These are phyloP conservation scores for Kodamaea sp. DNA, from an alignment of 1,139 yeast species.

Conservation along the genomic window DNA sequence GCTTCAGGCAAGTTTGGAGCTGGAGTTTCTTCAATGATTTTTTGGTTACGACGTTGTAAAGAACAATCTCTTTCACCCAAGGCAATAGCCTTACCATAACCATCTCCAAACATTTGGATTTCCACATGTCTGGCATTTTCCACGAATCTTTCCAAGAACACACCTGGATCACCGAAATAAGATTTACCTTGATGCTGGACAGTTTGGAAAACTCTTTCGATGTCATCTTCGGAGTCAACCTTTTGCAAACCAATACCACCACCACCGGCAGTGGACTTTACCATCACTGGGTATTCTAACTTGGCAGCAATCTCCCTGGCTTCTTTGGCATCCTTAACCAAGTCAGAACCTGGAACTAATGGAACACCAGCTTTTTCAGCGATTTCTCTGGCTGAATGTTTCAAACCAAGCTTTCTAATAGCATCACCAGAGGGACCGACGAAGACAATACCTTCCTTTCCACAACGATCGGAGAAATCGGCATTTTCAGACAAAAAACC, in stretches of 20 bases:
- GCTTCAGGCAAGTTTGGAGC: constrained; percentile 88
- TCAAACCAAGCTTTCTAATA: constrained; percentile 84
- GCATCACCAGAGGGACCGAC: constrained; percentile 96
- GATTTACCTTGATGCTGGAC: constrained; percentile 93
- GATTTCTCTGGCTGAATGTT: constrained; percentile 94
- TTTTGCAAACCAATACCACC: constrained; percentile 98
- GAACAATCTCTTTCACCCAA: constrained; percentile 98
- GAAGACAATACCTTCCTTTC: constrained; percentile 77
- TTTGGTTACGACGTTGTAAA: constrained; percentile 94
- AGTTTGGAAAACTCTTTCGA: constrained; percentile 80
- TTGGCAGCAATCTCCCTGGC: constrained; percentile 76
- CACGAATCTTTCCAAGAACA: constrained; percentile 88
- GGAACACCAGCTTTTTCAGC: constrained; percentile 91
- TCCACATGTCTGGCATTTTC: constrained; percentile 96
- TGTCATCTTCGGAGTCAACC: constrained; percentile 78
- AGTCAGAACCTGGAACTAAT: constrained; percentile 90
- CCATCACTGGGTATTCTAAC: constrained; percentile 90
- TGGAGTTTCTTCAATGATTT: constrained; percentile 95
- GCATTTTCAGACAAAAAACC: constrained; percentile 97
- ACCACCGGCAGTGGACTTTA: constrained; percentile 97
- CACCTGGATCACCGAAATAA: constrained; percentile 94
- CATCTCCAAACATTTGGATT: constrained; percentile 95
- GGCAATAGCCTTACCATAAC: constrained; percentile 87
- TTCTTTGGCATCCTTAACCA: constrained; percentile 67
- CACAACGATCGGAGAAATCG: constrained; percentile 88